phyloP scores from a whole-genome alignment of 2,329 filamentous ascomycete species.

The Cordyceps cicadae region DNA sequence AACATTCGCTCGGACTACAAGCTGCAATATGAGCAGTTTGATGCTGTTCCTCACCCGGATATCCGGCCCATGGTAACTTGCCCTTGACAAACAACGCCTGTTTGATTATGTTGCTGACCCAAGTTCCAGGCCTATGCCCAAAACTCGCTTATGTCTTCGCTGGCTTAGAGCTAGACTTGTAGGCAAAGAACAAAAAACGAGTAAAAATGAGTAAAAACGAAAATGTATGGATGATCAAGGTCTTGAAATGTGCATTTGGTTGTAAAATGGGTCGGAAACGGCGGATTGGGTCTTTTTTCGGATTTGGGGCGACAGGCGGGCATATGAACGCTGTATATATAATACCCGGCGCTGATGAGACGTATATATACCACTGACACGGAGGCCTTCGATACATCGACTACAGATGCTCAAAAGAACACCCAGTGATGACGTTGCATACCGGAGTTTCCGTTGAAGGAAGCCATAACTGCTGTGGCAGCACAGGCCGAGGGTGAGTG shows the following conservation, averaged over 20 bases:
- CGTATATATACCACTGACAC: constrained; percentile 2
- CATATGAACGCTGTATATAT: constrained; percentile 3
- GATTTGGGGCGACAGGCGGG: neutral
- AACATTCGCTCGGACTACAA: constrained; percentile 90
- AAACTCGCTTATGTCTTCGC: constrained; percentile 68
- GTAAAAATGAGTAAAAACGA: neutral
- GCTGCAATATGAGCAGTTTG: constrained; percentile 86
- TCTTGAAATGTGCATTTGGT: neutral
- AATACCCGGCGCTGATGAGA: constrained; percentile 4
- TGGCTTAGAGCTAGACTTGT: constrained; percentile 48
- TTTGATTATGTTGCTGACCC: constrained; percentile 15
- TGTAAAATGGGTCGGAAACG: neutral
- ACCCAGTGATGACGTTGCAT: neutral
- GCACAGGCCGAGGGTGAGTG: neutral
- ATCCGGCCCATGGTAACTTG: constrained; percentile 77
- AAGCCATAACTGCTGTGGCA: no score
- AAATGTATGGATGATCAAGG: neutral
- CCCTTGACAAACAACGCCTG: neutral
- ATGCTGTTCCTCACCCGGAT: constrained; percentile 90
- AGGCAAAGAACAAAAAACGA: neutral
- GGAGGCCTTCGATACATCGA: neutral
- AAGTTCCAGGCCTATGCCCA: constrained; percentile 66
- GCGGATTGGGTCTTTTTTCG: neutral
- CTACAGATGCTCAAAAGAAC: neutral
- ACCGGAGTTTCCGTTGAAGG: no score